Percentiles rank a stretch among this genome's conserved stretches.
Conservation (phyloP, 352 stramenopile genomes). For the Globisporangium cederbergense region DNA sequence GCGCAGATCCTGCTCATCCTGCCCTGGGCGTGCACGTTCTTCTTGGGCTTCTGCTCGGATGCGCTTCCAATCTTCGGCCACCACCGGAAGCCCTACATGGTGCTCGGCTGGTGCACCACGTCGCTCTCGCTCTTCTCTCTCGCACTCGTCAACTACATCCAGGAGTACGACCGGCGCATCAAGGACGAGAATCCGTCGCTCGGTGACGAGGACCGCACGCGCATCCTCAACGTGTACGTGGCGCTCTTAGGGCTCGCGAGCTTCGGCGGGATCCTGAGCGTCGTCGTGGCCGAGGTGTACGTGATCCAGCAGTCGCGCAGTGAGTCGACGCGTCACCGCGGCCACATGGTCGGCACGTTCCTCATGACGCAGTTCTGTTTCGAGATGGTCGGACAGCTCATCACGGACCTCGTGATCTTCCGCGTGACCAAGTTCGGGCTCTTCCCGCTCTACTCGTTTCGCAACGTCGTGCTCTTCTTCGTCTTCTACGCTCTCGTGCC, state of each 20-base stretch:
- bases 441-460: conserved; percentile 42
- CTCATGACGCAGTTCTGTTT: conserved; percentile 48
- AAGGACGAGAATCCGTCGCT: conserved; percentile 19
- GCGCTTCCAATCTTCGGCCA: conserved; percentile 37
- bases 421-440: conserved; percentile 39
- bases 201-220: conserved; percentile 18
- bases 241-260: conserved; percentile 43
- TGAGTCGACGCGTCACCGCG: conserved; percentile 29
- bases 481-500: conserved; percentile 44
- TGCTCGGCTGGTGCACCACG: conserved; percentile 42
- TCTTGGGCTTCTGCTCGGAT: conserved; percentile 56
- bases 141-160: conserved; percentile 48
- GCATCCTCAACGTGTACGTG: conserved; percentile 38
- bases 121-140: conserved; percentile 46
- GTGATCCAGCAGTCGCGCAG: conserved; percentile 56
- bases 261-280: conserved; percentile 43
- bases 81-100: conserved; percentile 53
- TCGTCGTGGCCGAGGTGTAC: conserved; percentile 54
- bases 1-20: conserved; percentile 34
- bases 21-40: conserved; percentile 47
- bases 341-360: conserved; percentile 38
- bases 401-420: conserved; percentile 52
- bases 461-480: conserved; percentile 44
- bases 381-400: conserved; percentile 42
- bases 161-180: conserved; percentile 37